Percentiles rank a stretch among this genome's conserved stretches.
These are phyloP conservation scores for Multifurca ochricompacta DNA, from an alignment of 768 basidiomycete species.

Conservation along the genomic window DNA sequence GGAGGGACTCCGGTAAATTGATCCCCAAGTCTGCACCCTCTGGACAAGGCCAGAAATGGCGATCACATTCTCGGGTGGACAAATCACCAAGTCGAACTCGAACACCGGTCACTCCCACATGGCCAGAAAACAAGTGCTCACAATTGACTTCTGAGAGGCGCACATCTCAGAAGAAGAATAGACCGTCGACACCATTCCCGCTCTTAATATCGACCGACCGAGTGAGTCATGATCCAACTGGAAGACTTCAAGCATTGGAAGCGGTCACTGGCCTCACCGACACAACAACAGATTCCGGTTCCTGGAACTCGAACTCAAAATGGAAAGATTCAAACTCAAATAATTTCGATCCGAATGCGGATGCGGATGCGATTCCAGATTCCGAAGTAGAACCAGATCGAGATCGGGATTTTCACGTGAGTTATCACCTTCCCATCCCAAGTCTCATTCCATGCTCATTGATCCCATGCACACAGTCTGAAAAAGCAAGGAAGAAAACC, in stretches of 20 bases:
- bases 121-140: not conserved
- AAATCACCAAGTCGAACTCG: no score
- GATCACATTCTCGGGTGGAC: not conserved
- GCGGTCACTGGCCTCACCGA: not conserved
- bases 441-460: not conserved
- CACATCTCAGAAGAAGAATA: not conserved
- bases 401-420: conserved; percentile 14
- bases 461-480: conserved; percentile 1
- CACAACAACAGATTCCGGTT: no score
- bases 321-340: not conserved
- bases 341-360: not conserved
- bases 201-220: not conserved
- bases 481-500: conserved; percentile 15
- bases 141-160: not conserved
- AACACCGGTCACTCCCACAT: not conserved
- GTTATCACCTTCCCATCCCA: no score
- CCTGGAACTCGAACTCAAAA: no score
- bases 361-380: conserved; percentile 15
- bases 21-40: not conserved
- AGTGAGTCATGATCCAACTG: not conserved
- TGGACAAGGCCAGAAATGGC: not conserved
- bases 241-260: not conserved
- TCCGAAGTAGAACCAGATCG: conserved; percentile 20
- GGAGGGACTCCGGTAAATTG: not conserved
- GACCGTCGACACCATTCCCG: conserved; percentile 11